These are phyloP conservation scores for Sporothrix schenckii DNA, from an alignment of 2,329 filamentous ascomycete genomes.

Conservation along the genomic window DNA sequence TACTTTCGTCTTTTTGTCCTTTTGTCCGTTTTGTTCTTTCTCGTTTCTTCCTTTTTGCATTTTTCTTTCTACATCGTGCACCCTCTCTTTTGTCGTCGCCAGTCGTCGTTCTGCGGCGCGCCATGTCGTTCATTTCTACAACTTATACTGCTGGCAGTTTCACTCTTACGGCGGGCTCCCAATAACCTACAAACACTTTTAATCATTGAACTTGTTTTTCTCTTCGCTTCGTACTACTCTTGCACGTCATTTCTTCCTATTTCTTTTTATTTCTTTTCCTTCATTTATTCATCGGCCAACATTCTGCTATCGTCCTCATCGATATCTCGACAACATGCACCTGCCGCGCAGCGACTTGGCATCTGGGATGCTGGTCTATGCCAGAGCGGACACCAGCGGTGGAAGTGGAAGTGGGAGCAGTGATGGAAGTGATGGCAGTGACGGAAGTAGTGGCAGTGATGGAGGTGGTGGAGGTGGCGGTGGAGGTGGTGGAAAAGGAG, in stretches of 20 bases:
- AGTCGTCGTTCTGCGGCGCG: not conserved
- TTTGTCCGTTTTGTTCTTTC: not conserved
- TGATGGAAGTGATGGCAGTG: too few relatives aligned
- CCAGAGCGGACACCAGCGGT: not conserved
- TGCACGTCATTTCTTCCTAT: not conserved
- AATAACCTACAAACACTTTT: not conserved
- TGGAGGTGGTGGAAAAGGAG: not conserved
- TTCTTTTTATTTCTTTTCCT: not conserved
- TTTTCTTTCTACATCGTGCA: conserved; percentile 24
- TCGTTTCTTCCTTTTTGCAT: not conserved
- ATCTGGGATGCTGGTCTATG: not conserved
- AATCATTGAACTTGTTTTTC: not conserved
- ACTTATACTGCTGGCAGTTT: conserved; percentile 27
- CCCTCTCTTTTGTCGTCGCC: not conserved
- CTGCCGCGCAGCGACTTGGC: not conserved
- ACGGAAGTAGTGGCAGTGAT: not conserved
- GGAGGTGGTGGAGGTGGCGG: not conserved
- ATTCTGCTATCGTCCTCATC: not conserved
- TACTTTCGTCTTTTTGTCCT: not conserved
- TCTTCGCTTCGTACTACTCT: not conserved
- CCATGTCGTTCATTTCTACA: conserved; percentile 26
- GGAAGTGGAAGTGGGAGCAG: not conserved
- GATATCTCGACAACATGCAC: not conserved
- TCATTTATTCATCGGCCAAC: too few relatives aligned
- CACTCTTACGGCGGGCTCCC: conserved; percentile 5